These are phyloP conservation scores for Colletotrichum godetiae DNA, from an alignment of 2,329 filamentous ascomycete genomes.

Conservation along the genomic window DNA sequence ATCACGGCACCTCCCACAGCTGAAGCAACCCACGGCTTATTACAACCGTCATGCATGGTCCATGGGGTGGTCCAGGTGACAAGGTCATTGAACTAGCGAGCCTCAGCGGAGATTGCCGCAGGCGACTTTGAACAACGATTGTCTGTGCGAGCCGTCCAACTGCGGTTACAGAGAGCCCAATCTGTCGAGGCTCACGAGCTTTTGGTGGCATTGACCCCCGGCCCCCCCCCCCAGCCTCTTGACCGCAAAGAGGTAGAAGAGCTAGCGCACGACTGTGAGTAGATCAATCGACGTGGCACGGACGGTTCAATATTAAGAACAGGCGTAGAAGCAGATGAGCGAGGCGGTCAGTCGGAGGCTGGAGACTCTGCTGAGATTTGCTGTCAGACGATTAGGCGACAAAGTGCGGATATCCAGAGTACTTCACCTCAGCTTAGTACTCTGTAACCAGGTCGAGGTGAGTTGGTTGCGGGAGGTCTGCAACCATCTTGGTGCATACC, in stretches of 20 bases:
- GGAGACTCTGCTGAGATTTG: not conserved
- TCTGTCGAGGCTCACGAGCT: slow-evolving; percentile 23
- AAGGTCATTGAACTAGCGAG: slow-evolving; percentile 4
- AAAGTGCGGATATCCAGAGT: not conserved
- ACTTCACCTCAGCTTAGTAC: not conserved
- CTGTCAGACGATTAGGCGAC: not conserved
- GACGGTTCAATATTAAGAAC: not conserved
- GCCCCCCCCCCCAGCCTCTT: not conserved
- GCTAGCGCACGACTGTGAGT: not conserved
- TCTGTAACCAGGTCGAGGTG: not conserved
- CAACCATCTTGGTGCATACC: not conserved
- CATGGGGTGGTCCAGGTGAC: slow-evolving; percentile 11
- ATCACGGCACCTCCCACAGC: slow-evolving; percentile 17
- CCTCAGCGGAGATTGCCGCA: slow-evolving; percentile 34
- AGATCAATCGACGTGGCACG: not conserved
- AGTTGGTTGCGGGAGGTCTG: not conserved
- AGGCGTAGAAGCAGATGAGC: not conserved
- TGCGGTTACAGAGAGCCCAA: slow-evolving; percentile 20
- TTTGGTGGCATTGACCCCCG: slow-evolving; percentile 23
- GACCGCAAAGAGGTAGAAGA: not conserved
- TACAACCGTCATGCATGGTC: slow-evolving; percentile 26
- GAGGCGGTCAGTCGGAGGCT: slow-evolving; percentile 21
- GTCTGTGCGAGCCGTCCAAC: slow-evolving; percentile 28
- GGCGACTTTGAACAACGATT: slow-evolving; percentile 18
- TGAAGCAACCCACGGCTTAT: slow-evolving; percentile 17